A percentile compares a stretch with the other conserved stretches of the same genome.
Evolutionary conservation across 2,329 filamentous ascomycete genomes (phyloP).

Genomic region (Verticillium tricorpus): DNA sequence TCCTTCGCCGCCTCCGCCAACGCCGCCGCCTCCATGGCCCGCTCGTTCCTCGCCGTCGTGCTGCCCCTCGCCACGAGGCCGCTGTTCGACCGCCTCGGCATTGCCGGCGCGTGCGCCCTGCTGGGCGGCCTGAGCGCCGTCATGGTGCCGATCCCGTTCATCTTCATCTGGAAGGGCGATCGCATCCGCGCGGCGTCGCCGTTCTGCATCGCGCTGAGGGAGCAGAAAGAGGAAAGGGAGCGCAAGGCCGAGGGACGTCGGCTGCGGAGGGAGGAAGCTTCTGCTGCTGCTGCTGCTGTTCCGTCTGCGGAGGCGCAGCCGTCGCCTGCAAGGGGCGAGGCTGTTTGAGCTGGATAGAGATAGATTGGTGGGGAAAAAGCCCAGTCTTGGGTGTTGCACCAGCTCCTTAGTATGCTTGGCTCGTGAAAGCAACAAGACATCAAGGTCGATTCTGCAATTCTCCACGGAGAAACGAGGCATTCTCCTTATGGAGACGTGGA

Average conservation of each 20-base stretch:
- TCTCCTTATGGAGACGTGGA: not conserved
- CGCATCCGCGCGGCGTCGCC: constrained; percentile 50
- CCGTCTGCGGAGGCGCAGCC: constrained; percentile 4
- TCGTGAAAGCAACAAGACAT: not conserved
- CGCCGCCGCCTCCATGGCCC: constrained; percentile 14
- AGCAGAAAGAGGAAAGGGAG: constrained; percentile 43
- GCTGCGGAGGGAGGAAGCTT: constrained; percentile 14
- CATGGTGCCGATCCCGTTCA: constrained; percentile 46
- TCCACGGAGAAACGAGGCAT: not conserved
- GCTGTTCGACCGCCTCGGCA: constrained; percentile 44
- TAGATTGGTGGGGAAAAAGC: not conserved
- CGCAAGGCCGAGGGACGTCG: constrained; percentile 32
- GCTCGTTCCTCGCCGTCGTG: constrained; percentile 23
- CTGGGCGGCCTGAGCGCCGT: constrained; percentile 44
- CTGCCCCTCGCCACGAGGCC: constrained; percentile 51
- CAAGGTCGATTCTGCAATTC: not conserved
- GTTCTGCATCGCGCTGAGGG: constrained; percentile 57
- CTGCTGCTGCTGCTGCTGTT: constrained; percentile 6
- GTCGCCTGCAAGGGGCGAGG: not conserved
- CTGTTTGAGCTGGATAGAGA: not conserved
- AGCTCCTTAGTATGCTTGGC: not conserved
- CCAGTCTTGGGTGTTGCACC: not conserved
- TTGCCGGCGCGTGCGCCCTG: constrained; percentile 47
- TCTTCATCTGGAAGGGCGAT: constrained; percentile 51
- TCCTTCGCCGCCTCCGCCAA: constrained; percentile 43